Percentiles rank a stretch among this genome's conserved stretches.
Conservation (phyloP, 2,329 filamentous ascomycete genomes). For the Fusarium tricinctum region DNA sequence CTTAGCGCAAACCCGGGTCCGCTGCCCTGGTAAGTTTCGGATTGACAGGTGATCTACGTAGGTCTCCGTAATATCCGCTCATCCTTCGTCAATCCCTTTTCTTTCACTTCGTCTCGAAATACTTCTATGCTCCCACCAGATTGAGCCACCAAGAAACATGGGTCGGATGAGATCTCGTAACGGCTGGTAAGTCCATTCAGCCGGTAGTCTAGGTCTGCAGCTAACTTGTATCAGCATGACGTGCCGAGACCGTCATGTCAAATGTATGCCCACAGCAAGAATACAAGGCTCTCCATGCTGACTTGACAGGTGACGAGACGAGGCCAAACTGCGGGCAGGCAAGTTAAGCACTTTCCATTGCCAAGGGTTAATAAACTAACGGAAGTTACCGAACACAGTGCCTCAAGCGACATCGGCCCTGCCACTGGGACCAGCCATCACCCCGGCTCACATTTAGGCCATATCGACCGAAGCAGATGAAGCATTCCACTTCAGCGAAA, state of each 20-base stretch:
- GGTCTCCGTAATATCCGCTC: no score
- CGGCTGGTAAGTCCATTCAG: slow-evolving; percentile 7
- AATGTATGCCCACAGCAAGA: not conserved
- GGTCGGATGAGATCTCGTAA: slow-evolving; percentile 16
- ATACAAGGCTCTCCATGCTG: not conserved
- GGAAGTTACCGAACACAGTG: not conserved
- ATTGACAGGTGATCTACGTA: no score
- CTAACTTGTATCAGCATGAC: slow-evolving; percentile 6
- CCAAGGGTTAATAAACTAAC: no score
- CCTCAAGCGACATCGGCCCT: slow-evolving; percentile 1
- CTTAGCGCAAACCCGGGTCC: no score
- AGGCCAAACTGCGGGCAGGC: slow-evolving; percentile 4
- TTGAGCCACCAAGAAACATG: not conserved
- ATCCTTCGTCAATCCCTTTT: no score
- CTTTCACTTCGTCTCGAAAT: not conserved
- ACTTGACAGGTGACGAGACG: slow-evolving; percentile 9
- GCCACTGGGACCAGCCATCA: slow-evolving; percentile 3
- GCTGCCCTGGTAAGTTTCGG: no score
- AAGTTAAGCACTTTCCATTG: not conserved
- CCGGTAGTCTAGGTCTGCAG: not conserved
- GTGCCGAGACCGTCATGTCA: slow-evolving; percentile 15
- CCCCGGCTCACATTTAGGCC: slow-evolving; percentile 3
- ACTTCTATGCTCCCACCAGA: not conserved
- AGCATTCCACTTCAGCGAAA: not conserved
- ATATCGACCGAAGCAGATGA: slow-evolving; percentile 5